Conservation (phyloP, 495 filamentous ascomycete species). For the Xeromyces bisporus region DNA sequence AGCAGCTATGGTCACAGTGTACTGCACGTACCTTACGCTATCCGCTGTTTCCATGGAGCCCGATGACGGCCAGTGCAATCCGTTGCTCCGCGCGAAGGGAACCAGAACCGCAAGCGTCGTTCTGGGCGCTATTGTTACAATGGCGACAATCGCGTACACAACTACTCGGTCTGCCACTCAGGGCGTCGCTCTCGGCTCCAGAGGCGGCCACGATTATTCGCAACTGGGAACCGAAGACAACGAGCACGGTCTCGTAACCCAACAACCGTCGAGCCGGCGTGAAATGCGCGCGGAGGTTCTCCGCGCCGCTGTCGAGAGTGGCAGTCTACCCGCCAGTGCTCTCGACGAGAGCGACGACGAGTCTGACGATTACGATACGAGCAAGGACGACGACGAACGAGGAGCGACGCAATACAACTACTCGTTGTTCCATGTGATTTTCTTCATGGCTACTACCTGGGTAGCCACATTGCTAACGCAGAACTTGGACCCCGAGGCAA, state of each 20-base stretch:
- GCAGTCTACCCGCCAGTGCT: slow-evolving; percentile 79
- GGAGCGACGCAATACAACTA: slow-evolving; percentile 89
- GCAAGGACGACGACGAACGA: slow-evolving; percentile 89
- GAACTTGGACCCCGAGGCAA: slow-evolving; percentile 50
- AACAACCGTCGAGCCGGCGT: slow-evolving; percentile 61
- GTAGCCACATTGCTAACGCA: slow-evolving; percentile 84
- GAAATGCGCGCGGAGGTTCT: slow-evolving; percentile 89
- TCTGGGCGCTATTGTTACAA: slow-evolving; percentile 84
- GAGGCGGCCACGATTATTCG: slow-evolving; percentile 41
- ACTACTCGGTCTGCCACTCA: slow-evolving; percentile 94
- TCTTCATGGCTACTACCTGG: slow-evolving; percentile 91
- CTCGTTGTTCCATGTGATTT: slow-evolving; percentile 91
- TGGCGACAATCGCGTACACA: slow-evolving; percentile 94
- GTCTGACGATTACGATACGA: slow-evolving; percentile 38
- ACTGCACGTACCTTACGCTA: slow-evolving; percentile 97
- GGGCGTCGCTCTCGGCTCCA: slow-evolving; percentile 62
- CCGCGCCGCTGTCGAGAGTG: slow-evolving; percentile 78
- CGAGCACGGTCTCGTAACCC: slow-evolving; percentile 75
- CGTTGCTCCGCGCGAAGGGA: slow-evolving; percentile 69
- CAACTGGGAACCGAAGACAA: slow-evolving; percentile 50
- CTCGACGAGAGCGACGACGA: slow-evolving; percentile 63
- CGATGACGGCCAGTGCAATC: slow-evolving; percentile 89
- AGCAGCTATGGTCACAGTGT: slow-evolving; percentile 91
- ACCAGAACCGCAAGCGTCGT: slow-evolving; percentile 82
- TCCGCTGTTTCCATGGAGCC: slow-evolving; percentile 98